Conservation (phyloP, 306 rosid genomes). For the Dryas octopetala region DNA sequence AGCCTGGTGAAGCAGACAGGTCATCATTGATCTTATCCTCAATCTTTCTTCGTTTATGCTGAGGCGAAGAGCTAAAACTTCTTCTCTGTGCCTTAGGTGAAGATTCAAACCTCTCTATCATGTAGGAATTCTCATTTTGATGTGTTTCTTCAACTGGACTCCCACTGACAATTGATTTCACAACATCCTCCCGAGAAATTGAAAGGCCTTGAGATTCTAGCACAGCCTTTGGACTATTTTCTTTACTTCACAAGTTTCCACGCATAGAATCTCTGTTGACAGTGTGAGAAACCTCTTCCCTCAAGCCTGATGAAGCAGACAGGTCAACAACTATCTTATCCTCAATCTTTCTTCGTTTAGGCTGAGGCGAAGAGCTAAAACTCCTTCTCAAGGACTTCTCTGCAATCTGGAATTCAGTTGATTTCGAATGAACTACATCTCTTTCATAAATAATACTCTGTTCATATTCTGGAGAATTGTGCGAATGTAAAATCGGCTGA, state of each 20-base stretch:
- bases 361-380: conserved; percentile 38
- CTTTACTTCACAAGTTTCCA: conserved; percentile 32
- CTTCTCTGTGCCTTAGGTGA: conserved; percentile 21
- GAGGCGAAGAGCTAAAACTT: conserved; percentile 35
- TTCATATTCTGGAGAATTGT: neutral
- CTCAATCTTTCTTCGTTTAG: conserved; percentile 56
- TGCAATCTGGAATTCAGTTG: conserved; percentile 34
- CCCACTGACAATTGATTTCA: conserved; percentile 16
- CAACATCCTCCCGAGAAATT: conserved; percentile 31
- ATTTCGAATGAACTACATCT: conserved; percentile 15
- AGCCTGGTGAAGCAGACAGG: conserved; percentile 34
- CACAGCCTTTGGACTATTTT: conserved; percentile 32
- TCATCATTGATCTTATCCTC: conserved; percentile 27
- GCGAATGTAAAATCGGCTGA: conserved; percentile 21
- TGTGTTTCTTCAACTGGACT: conserved; percentile 34
- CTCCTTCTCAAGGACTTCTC: conserved; percentile 23
- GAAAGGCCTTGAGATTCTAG: conserved; percentile 38
- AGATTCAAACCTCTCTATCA: conserved; percentile 35
- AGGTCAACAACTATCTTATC: conserved; percentile 20
- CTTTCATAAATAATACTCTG: conserved; percentile 24
- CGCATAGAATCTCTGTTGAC: conserved; percentile 23
- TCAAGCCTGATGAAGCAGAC: conserved; percentile 31
- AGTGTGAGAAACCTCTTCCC: conserved; percentile 37
- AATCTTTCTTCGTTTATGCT: conserved; percentile 53
- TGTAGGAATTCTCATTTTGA: conserved; percentile 28